Evolutionary conservation across 768 basidiomycete genomes (phyloP).

Genomic region (Leucocoprinus leucothites): DNA sequence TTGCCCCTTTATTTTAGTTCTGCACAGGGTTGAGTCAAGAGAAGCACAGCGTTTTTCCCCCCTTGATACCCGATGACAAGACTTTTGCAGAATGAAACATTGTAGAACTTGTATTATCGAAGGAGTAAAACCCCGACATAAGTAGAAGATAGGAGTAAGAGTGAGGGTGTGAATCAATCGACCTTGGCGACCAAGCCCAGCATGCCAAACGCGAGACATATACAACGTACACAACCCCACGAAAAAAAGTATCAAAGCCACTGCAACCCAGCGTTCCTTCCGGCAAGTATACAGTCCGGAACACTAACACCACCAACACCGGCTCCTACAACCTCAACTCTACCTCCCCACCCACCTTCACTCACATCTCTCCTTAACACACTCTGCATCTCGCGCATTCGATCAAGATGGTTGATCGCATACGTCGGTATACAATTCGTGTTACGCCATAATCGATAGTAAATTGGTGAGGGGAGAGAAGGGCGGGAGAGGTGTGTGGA

Average conservation of each 20-base stretch:
- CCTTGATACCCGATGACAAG: too few species aligned
- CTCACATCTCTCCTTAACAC: conserved; percentile 26
- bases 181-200: too few species aligned
- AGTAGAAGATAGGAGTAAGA: too few species aligned
- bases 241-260: conserved; percentile 2
- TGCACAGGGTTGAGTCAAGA: background rate
- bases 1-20: too few species aligned
- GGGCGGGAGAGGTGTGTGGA: conserved; percentile 39
- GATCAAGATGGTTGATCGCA: conserved; percentile 63
- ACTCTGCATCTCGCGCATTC: conserved; percentile 58
- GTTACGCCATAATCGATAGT: conserved; percentile 52
- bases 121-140: too few species aligned
- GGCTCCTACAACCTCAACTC: conserved; percentile 73
- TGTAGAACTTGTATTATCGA: too few species aligned
- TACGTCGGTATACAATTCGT: conserved; percentile 77
- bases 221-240: background rate
- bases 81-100: too few species aligned
- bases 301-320: conserved; percentile 86
- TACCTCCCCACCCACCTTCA: conserved; percentile 36
- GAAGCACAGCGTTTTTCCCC: too few species aligned
- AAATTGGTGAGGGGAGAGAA: conserved; percentile 52
- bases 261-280: conserved; percentile 45
- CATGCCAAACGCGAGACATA: too few species aligned
- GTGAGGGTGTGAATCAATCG: too few species aligned
- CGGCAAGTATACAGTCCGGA: conserved; percentile 80